Evolutionary conservation across 371 early-diverging fungal genomes (phyloP).

Genomic region (Actinomortierella wolfii): DNA sequence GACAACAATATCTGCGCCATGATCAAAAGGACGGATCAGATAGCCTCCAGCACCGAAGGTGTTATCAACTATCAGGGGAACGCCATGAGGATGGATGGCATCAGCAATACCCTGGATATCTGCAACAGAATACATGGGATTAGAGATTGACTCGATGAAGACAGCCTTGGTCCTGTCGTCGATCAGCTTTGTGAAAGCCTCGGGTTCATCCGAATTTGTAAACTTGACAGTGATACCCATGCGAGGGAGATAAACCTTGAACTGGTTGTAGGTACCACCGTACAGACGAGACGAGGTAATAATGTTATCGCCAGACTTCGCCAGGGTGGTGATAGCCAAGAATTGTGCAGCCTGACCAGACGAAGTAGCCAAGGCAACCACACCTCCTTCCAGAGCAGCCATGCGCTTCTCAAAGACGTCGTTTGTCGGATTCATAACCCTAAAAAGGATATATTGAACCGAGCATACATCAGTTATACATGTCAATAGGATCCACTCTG

Average conservation of each 20-base stretch:
- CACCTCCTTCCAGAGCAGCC: conserved; percentile 88
- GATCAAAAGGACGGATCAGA: conserved; percentile 79
- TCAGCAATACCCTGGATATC: conserved; percentile 80
- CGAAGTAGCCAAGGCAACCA: conserved; percentile 58
- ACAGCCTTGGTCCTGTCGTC: conserved; percentile 87
- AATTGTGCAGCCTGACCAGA: conserved; percentile 88
- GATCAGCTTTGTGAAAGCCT: conserved; percentile 70
- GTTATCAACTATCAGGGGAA: conserved; percentile 85
- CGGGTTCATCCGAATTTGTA: conserved; percentile 71
- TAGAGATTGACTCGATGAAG: conserved; percentile 88
- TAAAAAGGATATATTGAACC: conserved; percentile 15
- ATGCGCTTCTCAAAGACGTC: conserved; percentile 89
- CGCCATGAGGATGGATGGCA: conserved; percentile 79
- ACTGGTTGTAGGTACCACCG: conserved; percentile 89
- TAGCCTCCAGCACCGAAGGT: conserved; percentile 93
- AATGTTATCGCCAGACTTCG: conserved; percentile 83
- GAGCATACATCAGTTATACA: no score
- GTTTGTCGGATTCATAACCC: conserved; percentile 85
- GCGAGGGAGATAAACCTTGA: conserved; percentile 82
- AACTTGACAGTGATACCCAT: conserved; percentile 83
- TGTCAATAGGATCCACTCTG: no score
- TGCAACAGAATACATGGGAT: conserved; percentile 85
- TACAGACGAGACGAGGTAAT: conserved; percentile 78
- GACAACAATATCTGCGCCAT: conserved; percentile 92
- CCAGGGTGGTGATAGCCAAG: conserved; percentile 76